phyloP scores from a whole-genome alignment of 2,329 filamentous ascomycete species.

The Colletotrichum siamense region DNA sequence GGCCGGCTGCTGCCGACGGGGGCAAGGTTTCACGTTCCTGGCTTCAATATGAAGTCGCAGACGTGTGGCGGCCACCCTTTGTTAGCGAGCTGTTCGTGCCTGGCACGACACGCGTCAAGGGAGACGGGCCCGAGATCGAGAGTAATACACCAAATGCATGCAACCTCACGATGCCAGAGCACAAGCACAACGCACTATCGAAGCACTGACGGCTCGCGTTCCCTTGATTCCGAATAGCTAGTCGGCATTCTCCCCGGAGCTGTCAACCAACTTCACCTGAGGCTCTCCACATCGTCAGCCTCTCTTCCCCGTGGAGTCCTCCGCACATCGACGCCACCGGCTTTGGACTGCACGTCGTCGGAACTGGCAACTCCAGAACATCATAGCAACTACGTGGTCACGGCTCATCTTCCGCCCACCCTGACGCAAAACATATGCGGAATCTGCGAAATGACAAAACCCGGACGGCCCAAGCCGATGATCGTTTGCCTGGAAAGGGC shows the following conservation, averaged over 20 bases:
- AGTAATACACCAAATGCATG: neutral
- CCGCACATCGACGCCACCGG: neutral
- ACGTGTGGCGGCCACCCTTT: neutral
- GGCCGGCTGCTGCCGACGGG: slow-evolving; percentile 7
- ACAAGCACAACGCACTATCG: neutral
- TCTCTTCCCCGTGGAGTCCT: neutral
- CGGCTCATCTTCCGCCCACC: neutral
- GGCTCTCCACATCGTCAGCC: neutral
- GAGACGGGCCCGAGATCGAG: slow-evolving; percentile 12
- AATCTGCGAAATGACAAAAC: neutral
- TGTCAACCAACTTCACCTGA: neutral
- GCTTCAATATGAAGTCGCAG: neutral
- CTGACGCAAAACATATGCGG: neutral
- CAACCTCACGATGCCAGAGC: neutral
- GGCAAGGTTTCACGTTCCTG: neutral
- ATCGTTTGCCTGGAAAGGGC: neutral
- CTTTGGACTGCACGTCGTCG: neutral
- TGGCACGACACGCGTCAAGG: neutral
- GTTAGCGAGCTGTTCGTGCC: neutral
- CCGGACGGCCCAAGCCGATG: neutral
- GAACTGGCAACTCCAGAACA: neutral
- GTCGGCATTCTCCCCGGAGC: neutral
- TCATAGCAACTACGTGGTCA: neutral
- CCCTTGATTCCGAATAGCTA: slow-evolving; percentile 15
- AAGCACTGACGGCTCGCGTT: neutral